phyloP scores from a whole-genome alignment of 306 rosid species.

The Dalbergia oliveri region DNA sequence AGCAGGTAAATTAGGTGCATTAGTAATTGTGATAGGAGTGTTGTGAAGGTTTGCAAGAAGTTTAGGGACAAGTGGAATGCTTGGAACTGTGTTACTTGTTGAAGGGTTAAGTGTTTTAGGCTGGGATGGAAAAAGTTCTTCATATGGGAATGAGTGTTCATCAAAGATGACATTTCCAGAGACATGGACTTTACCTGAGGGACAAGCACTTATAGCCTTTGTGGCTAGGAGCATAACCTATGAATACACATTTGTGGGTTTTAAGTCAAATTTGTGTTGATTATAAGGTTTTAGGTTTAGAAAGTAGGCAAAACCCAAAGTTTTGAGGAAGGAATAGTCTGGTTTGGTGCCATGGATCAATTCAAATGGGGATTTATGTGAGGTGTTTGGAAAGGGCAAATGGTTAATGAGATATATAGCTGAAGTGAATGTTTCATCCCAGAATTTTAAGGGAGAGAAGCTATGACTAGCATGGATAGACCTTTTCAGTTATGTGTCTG shows the following conservation, averaged over 20 bases:
- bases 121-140: too few species aligned
- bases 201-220: neutral
- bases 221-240: neutral
- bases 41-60: too few species aligned
- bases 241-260: too few species aligned
- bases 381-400: neutral
- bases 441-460: neutral
- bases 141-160: neutral
- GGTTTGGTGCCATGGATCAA: neutral
- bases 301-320: too few species aligned
- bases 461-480: neutral
- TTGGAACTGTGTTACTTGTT: too few species aligned
- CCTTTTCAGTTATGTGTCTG: neutral
- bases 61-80: too few species aligned
- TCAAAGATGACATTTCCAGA: neutral
- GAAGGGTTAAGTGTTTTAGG: too few species aligned
- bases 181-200: neutral
- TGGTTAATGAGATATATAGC: neutral
- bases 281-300: neutral
- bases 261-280: neutral
- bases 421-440: neutral
- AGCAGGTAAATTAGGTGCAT: too few species aligned
- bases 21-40: too few species aligned
- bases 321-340: too few species aligned
- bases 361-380: neutral